phyloP scores from a whole-genome alignment of 2,329 filamentous ascomycete species.

The Aspergillus awamori region DNA sequence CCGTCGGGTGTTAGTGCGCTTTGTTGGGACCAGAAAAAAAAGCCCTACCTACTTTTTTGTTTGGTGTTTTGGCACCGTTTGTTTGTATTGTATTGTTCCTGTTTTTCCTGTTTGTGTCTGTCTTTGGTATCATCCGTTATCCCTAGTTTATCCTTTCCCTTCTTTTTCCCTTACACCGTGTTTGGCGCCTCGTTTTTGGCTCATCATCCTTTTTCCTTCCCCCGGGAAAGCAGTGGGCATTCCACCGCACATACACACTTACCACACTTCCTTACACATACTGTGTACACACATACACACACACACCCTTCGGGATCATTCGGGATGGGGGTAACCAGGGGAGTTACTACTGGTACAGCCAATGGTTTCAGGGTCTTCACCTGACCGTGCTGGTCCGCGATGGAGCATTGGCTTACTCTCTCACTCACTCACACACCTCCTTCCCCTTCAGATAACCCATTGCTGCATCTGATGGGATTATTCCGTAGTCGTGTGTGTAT shows the following conservation, averaged over 20 bases:
- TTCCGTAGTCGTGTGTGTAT: too few relatives aligned
- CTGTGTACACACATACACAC: too few relatives aligned
- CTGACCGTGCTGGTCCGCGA: constrained; percentile 20
- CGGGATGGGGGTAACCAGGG: constrained; percentile 25
- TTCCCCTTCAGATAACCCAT: too few relatives aligned
- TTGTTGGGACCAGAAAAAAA: constrained; percentile 27
- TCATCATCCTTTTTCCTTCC: constrained; percentile 2
- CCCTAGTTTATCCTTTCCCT: neutral
- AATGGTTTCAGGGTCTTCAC: constrained; percentile 18
- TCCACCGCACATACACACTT: too few relatives aligned
- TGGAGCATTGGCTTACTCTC: constrained; percentile 15
- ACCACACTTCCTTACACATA: too few relatives aligned
- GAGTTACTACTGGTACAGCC: constrained; percentile 20
- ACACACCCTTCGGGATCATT: constrained; percentile 26
- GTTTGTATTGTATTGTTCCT: neutral
- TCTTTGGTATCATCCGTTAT: neutral
- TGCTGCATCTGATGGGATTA: too few relatives aligned
- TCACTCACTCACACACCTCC: neutral
- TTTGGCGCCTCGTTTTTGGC: neutral
- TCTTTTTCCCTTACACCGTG: neutral
- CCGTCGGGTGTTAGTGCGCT: constrained; percentile 36
- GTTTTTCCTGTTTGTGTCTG: too few relatives aligned
- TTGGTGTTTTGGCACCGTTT: neutral
- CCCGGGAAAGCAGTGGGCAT: neutral
- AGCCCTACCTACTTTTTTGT: constrained; percentile 25